Conservation (phyloP, 2,329 filamentous ascomycete genomes). For the Phialophora chinensis region DNA sequence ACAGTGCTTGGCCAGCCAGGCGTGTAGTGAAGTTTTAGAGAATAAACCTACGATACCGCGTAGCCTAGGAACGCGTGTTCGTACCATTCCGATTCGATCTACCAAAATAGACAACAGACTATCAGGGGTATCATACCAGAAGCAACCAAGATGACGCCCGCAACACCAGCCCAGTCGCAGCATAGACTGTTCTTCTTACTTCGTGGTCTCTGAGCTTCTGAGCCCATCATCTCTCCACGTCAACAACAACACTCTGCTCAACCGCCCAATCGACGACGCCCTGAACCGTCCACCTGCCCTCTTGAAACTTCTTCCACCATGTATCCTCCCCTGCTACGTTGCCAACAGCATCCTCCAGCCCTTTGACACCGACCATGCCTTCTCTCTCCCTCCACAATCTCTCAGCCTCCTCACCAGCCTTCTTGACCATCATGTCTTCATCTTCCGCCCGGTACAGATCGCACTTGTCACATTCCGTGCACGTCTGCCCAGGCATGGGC, state of each 20-base stretch:
- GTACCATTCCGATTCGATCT: not conserved
- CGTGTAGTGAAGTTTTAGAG: not conserved
- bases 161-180: not conserved
- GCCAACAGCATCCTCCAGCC: constrained; percentile 35
- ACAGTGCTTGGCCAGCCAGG: not conserved
- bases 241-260: constrained; percentile 49
- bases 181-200: not conserved
- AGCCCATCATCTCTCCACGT: constrained; percentile 28
- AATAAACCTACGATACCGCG: too few relatives aligned
- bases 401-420: constrained; percentile 74
- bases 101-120: not conserved
- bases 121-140: not conserved
- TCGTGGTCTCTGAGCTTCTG: not conserved
- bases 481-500: constrained; percentile 75
- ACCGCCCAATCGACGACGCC: constrained; percentile 49
- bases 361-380: constrained; percentile 46
- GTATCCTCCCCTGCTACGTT: constrained; percentile 40
- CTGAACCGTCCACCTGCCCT: constrained; percentile 50
- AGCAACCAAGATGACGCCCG: not conserved
- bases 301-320: constrained; percentile 48
- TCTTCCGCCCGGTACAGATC: constrained; percentile 75
- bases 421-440: constrained; percentile 71
- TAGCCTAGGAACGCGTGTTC: not conserved
- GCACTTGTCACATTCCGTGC: constrained; percentile 79
- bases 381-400: constrained; percentile 72